Evolutionary conservation across 192 early-diverging fungal species (phyloP), one percentile per base, ranked within the genome.

Genomic region (Linnemannia elongata): DNA sequence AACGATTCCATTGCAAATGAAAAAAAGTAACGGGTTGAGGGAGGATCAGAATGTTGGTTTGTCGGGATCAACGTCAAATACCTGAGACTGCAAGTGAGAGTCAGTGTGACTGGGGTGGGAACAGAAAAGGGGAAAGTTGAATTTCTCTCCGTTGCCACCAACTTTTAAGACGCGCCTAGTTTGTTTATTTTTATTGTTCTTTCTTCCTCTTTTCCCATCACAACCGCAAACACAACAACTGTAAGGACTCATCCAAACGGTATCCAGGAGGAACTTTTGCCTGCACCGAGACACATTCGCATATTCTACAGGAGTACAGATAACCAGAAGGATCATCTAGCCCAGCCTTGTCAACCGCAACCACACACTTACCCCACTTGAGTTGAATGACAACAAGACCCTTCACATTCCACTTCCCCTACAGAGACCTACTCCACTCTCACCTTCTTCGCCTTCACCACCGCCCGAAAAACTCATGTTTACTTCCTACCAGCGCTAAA

Each of bases 1-100:
- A 81, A 87, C 3, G 79, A 72, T 42, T 81, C 80, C 85, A 87
- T 81, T 55, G 66, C 20, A 7, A 60, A 20, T n/a, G 20, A 22
- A 70, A 6, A 38, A 27, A 20, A 45, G 17, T 18, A 52, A 30
- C 6, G n/a, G 6, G 73, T 36, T 55, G n/a, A 36, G 57, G 44
- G n/a, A 71, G 47, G 24, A 44, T 30, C 20, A 76, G 22, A 57
- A 60, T 17, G 10, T 45, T 49, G 60, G n/a, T 57, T 57, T 9
- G 55, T 45, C 44, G 42, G 42, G 42, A 44, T 44, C 42, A 4
- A 6, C 5, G 10, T 45, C 9, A 13, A 45, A 13, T 15, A 13
- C 13, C 44, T 45, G 44, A 2, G n/a, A n/a, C 20, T 17, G 4
- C 22, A 20, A 9, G 2, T 10, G 8, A 6, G 30, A 33, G 72